A percentile compares a stretch with the other conserved stretches of the same genome.
Conservation (phyloP, 2,329 filamentous ascomycete genomes). For the Monosporascus ibericus region DNA sequence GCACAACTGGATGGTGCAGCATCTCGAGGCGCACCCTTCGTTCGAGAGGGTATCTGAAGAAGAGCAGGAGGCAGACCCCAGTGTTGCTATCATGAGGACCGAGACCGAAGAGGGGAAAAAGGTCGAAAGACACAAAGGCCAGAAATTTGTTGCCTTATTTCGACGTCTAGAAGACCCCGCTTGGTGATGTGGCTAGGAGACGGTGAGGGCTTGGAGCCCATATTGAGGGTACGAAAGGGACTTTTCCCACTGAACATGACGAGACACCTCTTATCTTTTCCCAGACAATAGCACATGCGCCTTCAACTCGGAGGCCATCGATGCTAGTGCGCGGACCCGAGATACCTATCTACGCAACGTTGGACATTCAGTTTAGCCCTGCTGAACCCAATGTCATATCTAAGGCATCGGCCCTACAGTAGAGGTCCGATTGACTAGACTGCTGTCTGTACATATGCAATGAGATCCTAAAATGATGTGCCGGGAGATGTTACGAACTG, state of each 20-base stretch:
- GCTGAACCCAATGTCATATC: too few relatives aligned
- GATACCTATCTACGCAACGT: too few relatives aligned
- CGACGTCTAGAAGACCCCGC: constrained; percentile 71
- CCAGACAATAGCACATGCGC: background rate
- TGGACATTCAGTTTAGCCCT: too few relatives aligned
- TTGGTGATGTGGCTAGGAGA: constrained; percentile 45
- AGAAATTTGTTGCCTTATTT: constrained; percentile 88
- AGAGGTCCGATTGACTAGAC: too few relatives aligned
- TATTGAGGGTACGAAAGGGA: background rate
- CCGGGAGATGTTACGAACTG: too few relatives aligned
- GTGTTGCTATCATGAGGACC: constrained; percentile 66
- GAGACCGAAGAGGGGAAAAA: constrained; percentile 98
- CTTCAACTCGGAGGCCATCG: too few relatives aligned
- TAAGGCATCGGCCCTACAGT: too few relatives aligned
- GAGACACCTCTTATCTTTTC: background rate
- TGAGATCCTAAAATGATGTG: too few relatives aligned
- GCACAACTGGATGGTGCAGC: constrained; percentile 86
- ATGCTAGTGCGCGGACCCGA: too few relatives aligned
- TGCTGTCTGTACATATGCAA: too few relatives aligned
- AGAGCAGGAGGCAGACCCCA: constrained; percentile 63
- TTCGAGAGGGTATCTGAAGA: constrained; percentile 70
- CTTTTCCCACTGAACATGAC: background rate
- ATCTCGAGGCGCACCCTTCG: constrained; percentile 70
- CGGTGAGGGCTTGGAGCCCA: background rate
- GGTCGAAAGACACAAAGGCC: constrained; percentile 81